Base-by-base conservation (phyloP, 139 green algal genomes). In the Chlamydomonas sphaeroides region DNA sequence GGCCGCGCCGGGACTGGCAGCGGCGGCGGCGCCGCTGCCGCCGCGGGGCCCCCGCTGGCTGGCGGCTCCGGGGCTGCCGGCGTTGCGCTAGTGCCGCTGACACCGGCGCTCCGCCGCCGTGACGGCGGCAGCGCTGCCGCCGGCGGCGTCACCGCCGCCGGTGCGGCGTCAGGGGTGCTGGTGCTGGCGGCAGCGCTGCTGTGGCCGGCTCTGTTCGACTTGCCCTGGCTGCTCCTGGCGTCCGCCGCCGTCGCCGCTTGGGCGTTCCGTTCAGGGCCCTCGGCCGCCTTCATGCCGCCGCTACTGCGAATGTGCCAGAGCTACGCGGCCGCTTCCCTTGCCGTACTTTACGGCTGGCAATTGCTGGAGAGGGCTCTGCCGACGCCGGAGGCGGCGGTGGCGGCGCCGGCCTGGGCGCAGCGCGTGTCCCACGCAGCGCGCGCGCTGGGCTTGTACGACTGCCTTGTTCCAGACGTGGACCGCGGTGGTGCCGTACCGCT, bases 381-480 rank as follows among this genome's bases (percentile, higher is more conserved):
- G 25, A 2, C 30, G n/a, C 10, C 14, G 30, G 11, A 3, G 30
- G 59, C 30, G 2, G 33, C 51, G 10, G 42, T 23, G 28, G 72
- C 62, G 75, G 62, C 75, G 41, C 61, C 42, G 7, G 23, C 6
- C 18, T 21, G 23, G 11, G 45, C 41, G 45, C 30, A 6, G 30
- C n/a, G n/a, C n/a, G n/a, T n/a, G n/a, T n/a, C n/a, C n/a, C 41
- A 28, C 26, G 61, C 28, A 7, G 75, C 57, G 1, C 75, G 62
- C 11, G 78, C 56, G 4, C 78, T 84, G 78, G 78, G 78, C 18
- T 53, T 84, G 53, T 84, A 84, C 51, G n/a, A n/a, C n/a, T 53
- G 78, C 49, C 39, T 84, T 49, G 30, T 53, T n/a, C 56, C 45
- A 25, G 70, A 28, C 51, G 25, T 17, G 39, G 1, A 38, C 4